Conservation (phyloP, 1,284 basidiomycete genomes). For the Sporisorium scitamineum region DNA sequence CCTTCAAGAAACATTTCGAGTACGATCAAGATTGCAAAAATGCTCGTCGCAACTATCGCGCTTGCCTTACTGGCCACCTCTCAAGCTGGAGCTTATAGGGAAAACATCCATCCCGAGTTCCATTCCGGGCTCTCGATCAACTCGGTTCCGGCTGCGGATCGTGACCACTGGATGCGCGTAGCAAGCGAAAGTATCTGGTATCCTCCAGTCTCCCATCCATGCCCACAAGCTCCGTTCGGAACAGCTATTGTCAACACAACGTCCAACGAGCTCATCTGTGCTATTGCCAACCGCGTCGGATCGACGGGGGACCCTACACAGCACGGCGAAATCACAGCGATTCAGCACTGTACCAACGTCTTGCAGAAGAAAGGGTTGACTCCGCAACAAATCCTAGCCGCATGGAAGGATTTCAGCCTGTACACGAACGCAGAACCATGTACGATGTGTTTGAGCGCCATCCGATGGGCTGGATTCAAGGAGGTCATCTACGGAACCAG, state of each 20-base stretch:
- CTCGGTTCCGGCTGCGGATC: slow-evolving; percentile 32
- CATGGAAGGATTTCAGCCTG: slow-evolving; percentile 51
- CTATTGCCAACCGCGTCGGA: slow-evolving; percentile 53
- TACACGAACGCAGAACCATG: slow-evolving; percentile 60
- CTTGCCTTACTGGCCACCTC: neutral
- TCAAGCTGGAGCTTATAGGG: slow-evolving; percentile 5
- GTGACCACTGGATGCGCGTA: slow-evolving; percentile 46
- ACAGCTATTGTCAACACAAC: slow-evolving; percentile 56
- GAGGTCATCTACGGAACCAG: slow-evolving; percentile 60
- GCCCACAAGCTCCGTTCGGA: slow-evolving; percentile 43
- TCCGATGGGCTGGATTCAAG: slow-evolving; percentile 58
- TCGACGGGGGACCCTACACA: slow-evolving; percentile 56
- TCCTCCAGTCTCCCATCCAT: slow-evolving; percentile 38
- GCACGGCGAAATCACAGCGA: slow-evolving; percentile 58
- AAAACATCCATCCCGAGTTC: slow-evolving; percentile 41
- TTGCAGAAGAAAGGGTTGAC: slow-evolving; percentile 39
- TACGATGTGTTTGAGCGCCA: slow-evolving; percentile 57
- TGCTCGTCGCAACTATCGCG: slow-evolving; percentile 6
- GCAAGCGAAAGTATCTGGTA: slow-evolving; percentile 39
- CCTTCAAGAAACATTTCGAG: neutral
- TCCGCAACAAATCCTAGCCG: slow-evolving; percentile 48
- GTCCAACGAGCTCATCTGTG: slow-evolving; percentile 57
- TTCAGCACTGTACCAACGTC: slow-evolving; percentile 53
- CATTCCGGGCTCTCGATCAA: slow-evolving; percentile 55
- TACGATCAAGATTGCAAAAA: neutral